Evolutionary conservation across 768 basidiomycete genomes (phyloP).

Genomic region (Phanerochaete carnosa): DNA sequence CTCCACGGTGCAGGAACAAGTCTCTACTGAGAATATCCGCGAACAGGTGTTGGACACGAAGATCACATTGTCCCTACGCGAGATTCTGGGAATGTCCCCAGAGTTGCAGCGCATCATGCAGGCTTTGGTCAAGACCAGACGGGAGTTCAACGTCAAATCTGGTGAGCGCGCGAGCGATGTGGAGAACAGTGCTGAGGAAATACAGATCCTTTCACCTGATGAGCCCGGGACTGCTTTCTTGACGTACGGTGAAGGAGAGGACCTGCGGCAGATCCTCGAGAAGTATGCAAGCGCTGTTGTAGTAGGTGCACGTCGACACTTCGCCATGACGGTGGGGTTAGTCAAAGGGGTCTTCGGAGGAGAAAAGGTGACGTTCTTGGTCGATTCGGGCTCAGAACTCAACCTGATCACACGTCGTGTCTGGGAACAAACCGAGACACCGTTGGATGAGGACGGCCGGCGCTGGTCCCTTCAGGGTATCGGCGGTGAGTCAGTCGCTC

Average conservation of each 20-base stretch:
- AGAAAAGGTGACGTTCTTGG: constrained; percentile 13
- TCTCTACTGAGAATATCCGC: not conserved
- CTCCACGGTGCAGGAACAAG: not conserved
- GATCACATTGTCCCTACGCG: not conserved
- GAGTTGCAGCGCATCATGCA: not conserved
- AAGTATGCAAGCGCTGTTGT: not conserved
- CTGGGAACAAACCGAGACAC: constrained; percentile 1
- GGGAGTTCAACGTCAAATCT: no score
- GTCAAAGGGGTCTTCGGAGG: constrained; percentile 12
- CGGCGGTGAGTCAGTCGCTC: constrained; percentile 11
- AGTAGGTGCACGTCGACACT: not conserved
- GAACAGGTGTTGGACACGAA: not conserved
- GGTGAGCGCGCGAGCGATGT: no score
- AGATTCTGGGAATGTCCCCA: not conserved
- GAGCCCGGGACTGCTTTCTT: no score
- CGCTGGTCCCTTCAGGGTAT: constrained; percentile 27
- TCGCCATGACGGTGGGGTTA: not conserved
- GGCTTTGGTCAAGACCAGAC: not conserved
- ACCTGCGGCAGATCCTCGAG: not conserved
- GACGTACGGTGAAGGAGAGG: no score
- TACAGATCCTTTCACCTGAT: no score
- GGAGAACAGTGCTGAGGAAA: no score
- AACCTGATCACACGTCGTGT: constrained; percentile 16
- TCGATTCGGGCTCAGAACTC: constrained; percentile 25
- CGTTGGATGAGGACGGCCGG: constrained; percentile 20